Base-by-base conservation (phyloP, 164 flowering plant genomes). In the Vitis rupestris region DNA sequence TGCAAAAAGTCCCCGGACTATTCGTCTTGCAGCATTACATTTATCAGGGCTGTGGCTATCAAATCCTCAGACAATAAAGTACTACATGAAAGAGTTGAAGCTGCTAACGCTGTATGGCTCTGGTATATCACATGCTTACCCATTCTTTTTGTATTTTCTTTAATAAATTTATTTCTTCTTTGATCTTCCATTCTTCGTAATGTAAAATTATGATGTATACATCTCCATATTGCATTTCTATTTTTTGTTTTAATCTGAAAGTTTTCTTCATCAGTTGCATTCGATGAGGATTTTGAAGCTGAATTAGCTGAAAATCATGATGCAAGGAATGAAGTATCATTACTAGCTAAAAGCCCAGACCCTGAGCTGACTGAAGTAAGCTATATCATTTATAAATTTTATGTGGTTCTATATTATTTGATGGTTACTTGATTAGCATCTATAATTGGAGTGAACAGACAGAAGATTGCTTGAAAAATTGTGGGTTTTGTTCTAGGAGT, bases 231-330 rank as follows among this genome's bases (percentile, higher is more conserved):
- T 3, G 48, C 3, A 47, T 19, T 60, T 52, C 6, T 66, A n/a
- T 15, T 62, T 58, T 7, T 64, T 62, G 13, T 23, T 66, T 67
- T 58, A 16, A 65, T 10, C 5, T 72, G 65, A 44, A 55, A 19
- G 27, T 60, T 69, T 69, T 37, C 23, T 59, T 44, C 14, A 19
- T n/a, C 84, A 95, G 99, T 96, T 88, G 98, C 98, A 63, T 93
- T 96, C 80, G 99, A 95, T 80, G 99, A 96, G 79, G 98, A 96
- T 80, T 93, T 90, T 84, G 97, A 96, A 82, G 91, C 87, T 68
- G 98, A 93, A 78, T 76, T 96, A 72, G 64, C 82, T 72, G 98
- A 92, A 69, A 91, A 86, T 79, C 76, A 70, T 68, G 97, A 91
- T 75, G 94, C 92, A 55, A 87, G 83, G 68, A 65, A 69, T 71